These are phyloP conservation scores for Boechera divaricarpa DNA, from an alignment of 345 rosid genomes.

Conservation along the genomic window DNA sequence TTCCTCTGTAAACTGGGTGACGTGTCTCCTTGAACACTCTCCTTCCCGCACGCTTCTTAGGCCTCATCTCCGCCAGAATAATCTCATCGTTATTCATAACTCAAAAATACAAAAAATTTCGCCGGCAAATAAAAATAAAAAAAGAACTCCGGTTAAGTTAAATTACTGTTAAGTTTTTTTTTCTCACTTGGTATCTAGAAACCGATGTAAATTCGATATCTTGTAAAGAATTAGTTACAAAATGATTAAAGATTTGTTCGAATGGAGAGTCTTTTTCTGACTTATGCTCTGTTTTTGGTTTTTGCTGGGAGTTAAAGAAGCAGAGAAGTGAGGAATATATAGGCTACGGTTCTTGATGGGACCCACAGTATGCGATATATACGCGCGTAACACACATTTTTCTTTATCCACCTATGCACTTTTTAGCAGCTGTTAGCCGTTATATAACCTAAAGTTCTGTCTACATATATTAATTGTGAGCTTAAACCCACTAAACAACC, in stretches of 20 bases:
- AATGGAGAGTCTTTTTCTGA: neutral
- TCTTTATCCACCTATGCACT: slow-evolving; percentile 21
- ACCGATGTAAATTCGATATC: neutral
- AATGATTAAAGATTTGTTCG: slow-evolving; percentile 13
- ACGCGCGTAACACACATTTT: slow-evolving; percentile 40
- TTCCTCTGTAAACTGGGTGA: slow-evolving; percentile 75
- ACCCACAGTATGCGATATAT: slow-evolving; percentile 9
- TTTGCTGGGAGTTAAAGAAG: slow-evolving; percentile 35
- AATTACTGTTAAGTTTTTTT: neutral
- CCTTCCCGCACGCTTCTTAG: slow-evolving; percentile 75
- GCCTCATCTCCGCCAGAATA: slow-evolving; percentile 57
- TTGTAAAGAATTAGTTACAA: neutral
- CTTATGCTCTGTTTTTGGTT: slow-evolving; percentile 26
- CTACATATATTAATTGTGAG: neutral
- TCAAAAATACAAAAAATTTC: neutral
- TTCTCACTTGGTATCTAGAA: neutral
- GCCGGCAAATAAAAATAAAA: neutral
- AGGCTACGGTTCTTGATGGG: slow-evolving; percentile 32
- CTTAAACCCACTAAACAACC: too few species aligned
- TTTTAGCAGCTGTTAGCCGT: slow-evolving; percentile 26
- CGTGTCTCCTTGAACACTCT: slow-evolving; percentile 72
- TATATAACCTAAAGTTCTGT: slow-evolving; percentile 14
- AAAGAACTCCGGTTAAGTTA: neutral
- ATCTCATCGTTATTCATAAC: slow-evolving; percentile 44
- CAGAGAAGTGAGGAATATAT: slow-evolving; percentile 31